These are phyloP conservation scores for Sporisorium exsertum DNA, from an alignment of 1,284 basidiomycete genomes.

Conservation along the genomic window DNA sequence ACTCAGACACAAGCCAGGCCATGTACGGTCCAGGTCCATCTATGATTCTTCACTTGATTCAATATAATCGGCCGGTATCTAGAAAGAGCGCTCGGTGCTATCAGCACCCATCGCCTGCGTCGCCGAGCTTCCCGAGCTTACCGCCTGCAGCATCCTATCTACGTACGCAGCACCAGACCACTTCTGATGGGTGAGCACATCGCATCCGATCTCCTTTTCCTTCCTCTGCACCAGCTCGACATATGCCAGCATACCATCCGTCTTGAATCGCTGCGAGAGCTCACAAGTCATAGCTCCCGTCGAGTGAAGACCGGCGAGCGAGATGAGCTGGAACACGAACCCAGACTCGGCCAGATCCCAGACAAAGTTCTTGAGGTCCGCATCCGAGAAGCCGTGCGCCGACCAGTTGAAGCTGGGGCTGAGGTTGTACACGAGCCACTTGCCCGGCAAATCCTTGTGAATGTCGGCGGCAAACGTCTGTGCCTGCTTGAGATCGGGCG, in stretches of 20 bases:
- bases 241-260: conserved; percentile 70
- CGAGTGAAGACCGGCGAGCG: conserved; percentile 67
- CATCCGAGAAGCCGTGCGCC: conserved; percentile 81
- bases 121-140: conserved; percentile 61
- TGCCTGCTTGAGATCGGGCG: conserved; percentile 83
- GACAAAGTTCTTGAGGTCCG: conserved; percentile 67
- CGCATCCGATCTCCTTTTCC: conserved; percentile 67
- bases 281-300: conserved; percentile 63
- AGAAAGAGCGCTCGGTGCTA: conserved; percentile 59
- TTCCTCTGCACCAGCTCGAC: conserved; percentile 66
- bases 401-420: conserved; percentile 95
- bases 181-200: conserved; percentile 68
- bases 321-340: conserved; percentile 69
- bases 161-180: conserved; percentile 67
- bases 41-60: background rate
- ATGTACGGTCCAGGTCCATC: background rate
- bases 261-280: conserved; percentile 74
- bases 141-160: conserved; percentile 66
- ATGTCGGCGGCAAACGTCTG: conserved; percentile 82
- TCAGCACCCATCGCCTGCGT: conserved; percentile 65
- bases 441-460: conserved; percentile 79
- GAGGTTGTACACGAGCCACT: conserved; percentile 92
- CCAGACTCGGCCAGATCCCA: conserved; percentile 66
- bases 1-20: background rate
- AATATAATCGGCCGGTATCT: background rate